Evolutionary conservation across 352 stramenopile species (phyloP).

Genomic region (Phytophthora nicotianae): DNA sequence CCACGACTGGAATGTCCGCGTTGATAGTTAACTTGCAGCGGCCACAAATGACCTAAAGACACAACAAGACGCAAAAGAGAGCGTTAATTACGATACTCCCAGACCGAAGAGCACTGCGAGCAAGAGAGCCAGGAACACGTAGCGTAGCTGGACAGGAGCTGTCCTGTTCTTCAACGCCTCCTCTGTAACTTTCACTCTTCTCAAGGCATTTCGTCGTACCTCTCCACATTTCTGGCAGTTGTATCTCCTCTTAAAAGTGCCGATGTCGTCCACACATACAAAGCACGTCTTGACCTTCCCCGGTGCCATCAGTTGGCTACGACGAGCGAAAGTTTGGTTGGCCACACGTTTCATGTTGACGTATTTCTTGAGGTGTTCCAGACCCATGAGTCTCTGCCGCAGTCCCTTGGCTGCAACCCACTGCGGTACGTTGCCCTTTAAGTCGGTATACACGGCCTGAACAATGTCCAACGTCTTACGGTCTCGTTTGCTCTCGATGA

Average conservation of each 20-base stretch:
- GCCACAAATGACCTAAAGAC: conserved; percentile 62
- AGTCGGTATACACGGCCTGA: conserved; percentile 82
- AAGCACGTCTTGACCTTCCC: conserved; percentile 83
- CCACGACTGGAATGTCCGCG: conserved; percentile 82
- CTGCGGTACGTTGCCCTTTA: conserved; percentile 79
- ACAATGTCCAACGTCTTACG: conserved; percentile 75
- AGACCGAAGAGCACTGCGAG: conserved; percentile 6
- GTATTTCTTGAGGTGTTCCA: conserved; percentile 84
- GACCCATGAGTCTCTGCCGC: conserved; percentile 66
- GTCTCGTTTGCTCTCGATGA: conserved; percentile 78
- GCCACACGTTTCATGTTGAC: conserved; percentile 81
- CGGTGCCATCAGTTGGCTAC: conserved; percentile 65
- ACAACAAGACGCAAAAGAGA: conserved; percentile 12
- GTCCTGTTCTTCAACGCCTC: background rate
- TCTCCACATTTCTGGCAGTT: conserved; percentile 88
- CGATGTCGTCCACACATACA: conserved; percentile 82
- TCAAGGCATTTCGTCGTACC: conserved; percentile 32
- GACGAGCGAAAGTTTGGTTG: conserved; percentile 72
- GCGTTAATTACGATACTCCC: conserved; percentile 21
- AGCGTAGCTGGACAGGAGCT: background rate
- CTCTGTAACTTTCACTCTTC: background rate
- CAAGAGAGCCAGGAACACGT: conserved; percentile 14
- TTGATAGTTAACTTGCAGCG: conserved; percentile 77
- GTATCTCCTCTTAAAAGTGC: conserved; percentile 79
- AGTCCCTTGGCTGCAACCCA: conserved; percentile 70